A percentile compares a stretch with the other conserved stretches of the same genome.
phyloP scores from a whole-genome alignment of 192 early-diverging fungal species.

The Podila verticillata region DNA sequence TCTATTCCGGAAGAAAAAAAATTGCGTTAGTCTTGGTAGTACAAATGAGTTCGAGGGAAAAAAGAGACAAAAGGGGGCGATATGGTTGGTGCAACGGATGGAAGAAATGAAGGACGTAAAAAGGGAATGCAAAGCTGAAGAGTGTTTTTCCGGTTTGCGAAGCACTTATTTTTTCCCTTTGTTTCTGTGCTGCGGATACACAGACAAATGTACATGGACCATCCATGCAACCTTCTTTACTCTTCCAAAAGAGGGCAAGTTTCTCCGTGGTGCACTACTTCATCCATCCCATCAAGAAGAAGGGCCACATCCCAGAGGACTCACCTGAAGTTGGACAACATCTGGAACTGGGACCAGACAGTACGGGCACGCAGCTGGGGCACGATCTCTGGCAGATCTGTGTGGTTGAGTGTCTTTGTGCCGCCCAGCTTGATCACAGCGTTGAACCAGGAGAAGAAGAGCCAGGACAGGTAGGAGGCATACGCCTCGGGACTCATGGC shows the following conservation, averaged over 20 bases:
- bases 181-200: too few species aligned
- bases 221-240: too few species aligned
- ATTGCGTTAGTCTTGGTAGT: not conserved
- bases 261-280: not conserved
- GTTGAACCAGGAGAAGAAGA: slow-evolving; percentile 55
- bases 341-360: slow-evolving; percentile 51
- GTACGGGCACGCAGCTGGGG: slow-evolving; percentile 36
- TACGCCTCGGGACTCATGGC: slow-evolving; percentile 35
- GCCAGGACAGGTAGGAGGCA: slow-evolving; percentile 47
- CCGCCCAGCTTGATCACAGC: slow-evolving; percentile 40
- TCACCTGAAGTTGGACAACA: slow-evolving; percentile 16
- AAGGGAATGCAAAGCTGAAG: too few species aligned
- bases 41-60: too few species aligned
- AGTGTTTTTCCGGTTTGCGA: too few species aligned
- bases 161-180: too few species aligned
- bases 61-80: not conserved
- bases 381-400: slow-evolving; percentile 52
- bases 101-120: too few species aligned
- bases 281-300: not conserved
- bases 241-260: not conserved
- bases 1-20: slow-evolving; percentile 3
- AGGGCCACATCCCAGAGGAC: not conserved
- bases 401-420: slow-evolving; percentile 47
- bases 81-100: not conserved
- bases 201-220: too few species aligned